Percentiles rank a stretch among this genome's conserved stretches.
Evolutionary conservation across 176 grass and related monocot species (phyloP).

Genomic region (Rhynchospora tenuis): DNA sequence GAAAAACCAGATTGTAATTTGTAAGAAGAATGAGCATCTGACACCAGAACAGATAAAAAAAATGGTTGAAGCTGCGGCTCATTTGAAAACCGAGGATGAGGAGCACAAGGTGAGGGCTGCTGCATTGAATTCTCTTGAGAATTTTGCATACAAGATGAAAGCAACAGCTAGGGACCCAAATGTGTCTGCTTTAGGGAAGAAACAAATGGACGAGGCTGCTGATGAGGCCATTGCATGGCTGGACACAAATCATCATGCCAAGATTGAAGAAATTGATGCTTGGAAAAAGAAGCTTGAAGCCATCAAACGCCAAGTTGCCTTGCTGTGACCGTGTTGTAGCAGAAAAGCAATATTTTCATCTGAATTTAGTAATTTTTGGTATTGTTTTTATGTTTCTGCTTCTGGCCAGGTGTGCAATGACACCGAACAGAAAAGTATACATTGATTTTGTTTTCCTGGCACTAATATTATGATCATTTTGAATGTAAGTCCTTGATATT

Average conservation of each 20-base stretch:
- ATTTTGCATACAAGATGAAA: background rate
- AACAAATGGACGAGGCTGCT: background rate
- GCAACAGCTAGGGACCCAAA: background rate
- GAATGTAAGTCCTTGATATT: no score
- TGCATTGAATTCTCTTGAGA: slow-evolving; percentile 1
- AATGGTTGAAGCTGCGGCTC: background rate
- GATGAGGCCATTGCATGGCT: background rate
- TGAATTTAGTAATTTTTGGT: background rate
- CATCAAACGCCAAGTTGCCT: background rate
- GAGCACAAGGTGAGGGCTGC: background rate
- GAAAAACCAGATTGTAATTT: background rate
- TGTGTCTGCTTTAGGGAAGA: background rate
- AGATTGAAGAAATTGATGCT: slow-evolving; percentile 1
- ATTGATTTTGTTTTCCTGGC: background rate
- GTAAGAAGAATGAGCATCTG: background rate
- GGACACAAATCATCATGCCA: background rate
- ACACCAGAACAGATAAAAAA: background rate
- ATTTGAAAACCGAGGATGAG: background rate
- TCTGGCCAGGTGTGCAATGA: background rate
- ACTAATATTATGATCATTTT: background rate
- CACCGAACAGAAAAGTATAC: background rate
- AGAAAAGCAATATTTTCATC: background rate
- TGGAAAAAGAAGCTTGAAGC: background rate
- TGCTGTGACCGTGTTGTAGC: no score
- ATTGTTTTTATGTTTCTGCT: background rate